Base-by-base conservation (phyloP, 345 rosid species). In the Durio zibethinus region DNA sequence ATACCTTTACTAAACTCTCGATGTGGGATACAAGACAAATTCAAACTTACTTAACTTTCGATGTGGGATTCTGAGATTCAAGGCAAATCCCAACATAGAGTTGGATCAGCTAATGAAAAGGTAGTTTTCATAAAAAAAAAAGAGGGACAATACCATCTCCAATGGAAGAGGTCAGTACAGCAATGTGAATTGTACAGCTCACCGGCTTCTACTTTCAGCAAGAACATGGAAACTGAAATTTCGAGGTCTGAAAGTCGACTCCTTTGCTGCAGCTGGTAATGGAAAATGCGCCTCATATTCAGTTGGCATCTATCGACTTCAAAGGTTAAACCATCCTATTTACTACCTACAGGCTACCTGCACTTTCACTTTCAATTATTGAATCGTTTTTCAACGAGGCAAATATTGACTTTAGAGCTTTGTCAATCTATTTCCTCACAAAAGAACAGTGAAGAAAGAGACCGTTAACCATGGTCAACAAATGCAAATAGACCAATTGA, bases 261-360 rank as follows among this genome's bases (percentile, higher is more conserved):
- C 10, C 8, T 43, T 42, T 25, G 12, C 16, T 7, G 2, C 25
- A 31, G 9, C 59, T 29, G 0, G 40, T 50, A 18, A 25, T 47
- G 45, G 56, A 45, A 72, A 53, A 33, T 35, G 59, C 59, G 36
- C 45, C 63, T 52, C 65, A 56, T 38, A 38, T 73, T 35, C 20
- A 35, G 45, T 42, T 73, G 52, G 66, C 65, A 38, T 73, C 50
- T 33, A 23, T 11, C 56, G 43, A 52, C 61, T 72, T 72, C 38
- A 3, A 35, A 48, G n/a, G 4, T 16, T 25, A 27, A 38, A 18
- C 57, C 38, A 16, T 14, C 23, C 57, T 69, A 21, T 35, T 47
- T 47, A 21, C 56, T 5, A 45, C 20, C 61, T 33, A 33, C 2
- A 73, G 23, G 10, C 31, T 52, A 35, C 10, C 56, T 21, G 16